These are phyloP conservation scores for Geotrichum histeridarum DNA, from an alignment of 1,139 yeast genomes.

Conservation along the genomic window DNA sequence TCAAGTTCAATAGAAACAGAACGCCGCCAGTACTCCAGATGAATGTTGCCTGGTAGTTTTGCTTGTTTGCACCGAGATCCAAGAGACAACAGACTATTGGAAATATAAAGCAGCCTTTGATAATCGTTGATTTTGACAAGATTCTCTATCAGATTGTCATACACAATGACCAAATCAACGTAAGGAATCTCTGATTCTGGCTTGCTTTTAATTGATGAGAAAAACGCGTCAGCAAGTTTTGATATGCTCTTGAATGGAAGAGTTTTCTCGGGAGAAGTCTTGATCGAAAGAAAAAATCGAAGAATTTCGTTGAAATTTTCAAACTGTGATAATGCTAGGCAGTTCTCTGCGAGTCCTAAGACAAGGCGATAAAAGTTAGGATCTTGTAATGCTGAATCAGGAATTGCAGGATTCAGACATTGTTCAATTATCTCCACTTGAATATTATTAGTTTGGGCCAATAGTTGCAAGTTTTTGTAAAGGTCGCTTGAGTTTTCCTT, in stretches of 20 bases:
- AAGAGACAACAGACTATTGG: slow-evolving; percentile 23
- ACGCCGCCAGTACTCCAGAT: slow-evolving; percentile 22
- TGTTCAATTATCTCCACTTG: neutral
- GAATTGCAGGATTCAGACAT: neutral
- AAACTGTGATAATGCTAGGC: slow-evolving; percentile 6
- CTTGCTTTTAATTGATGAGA: slow-evolving; percentile 6
- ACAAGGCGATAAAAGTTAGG: slow-evolving; percentile 12
- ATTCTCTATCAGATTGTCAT: slow-evolving; percentile 11
- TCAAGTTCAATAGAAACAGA: slow-evolving; percentile 23
- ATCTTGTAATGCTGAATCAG: neutral
- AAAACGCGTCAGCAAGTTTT: slow-evolving; percentile 11
- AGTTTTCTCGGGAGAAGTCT: neutral
- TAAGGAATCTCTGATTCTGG: slow-evolving; percentile 7
- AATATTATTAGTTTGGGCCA: slow-evolving; percentile 9
- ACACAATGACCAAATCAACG: slow-evolving; percentile 9
- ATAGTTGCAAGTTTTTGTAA: slow-evolving; percentile 2
- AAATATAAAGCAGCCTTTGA: slow-evolving; percentile 20
- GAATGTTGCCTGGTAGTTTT: slow-evolving; percentile 1
- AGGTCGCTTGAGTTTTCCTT: slow-evolving; percentile 8
- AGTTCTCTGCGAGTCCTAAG: slow-evolving; percentile 3
- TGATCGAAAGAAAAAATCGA: slow-evolving; percentile 7
- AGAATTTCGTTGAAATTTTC: slow-evolving; percentile 9
- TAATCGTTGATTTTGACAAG: slow-evolving; percentile 8
- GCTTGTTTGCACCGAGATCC: slow-evolving; percentile 20
- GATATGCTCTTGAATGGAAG: slow-evolving; percentile 2